Conservation (phyloP, 768 basidiomycete genomes). For the Phanerodontia chrysosporium region DNA sequence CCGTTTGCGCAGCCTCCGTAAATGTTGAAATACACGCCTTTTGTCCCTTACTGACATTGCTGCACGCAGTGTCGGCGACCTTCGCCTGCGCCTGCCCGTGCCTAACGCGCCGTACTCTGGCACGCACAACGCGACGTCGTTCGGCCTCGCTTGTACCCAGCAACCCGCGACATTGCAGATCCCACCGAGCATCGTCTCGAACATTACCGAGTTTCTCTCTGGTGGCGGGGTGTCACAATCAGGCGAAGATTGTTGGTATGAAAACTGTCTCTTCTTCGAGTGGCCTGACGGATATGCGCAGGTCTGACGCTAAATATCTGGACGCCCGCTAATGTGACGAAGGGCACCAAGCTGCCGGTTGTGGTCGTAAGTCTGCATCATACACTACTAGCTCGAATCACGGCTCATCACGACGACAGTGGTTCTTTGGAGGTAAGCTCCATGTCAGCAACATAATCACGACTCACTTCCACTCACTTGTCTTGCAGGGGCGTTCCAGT, state of each 20-base stretch:
- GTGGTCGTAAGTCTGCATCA: not conserved
- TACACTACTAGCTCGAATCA: not conserved
- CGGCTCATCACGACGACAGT: not conserved
- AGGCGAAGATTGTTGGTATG: constrained; percentile 15
- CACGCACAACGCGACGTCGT: constrained; percentile 30
- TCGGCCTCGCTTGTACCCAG: constrained; percentile 40
- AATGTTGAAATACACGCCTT: not conserved
- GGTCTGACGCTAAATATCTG: not conserved
- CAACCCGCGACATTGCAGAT: constrained; percentile 16
- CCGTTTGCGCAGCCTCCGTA: constrained; percentile 13
- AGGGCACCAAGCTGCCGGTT: not conserved
- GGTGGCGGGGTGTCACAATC: not conserved
- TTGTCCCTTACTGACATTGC: not conserved
- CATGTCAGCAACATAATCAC: too few relatives aligned
- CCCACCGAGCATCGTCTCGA: not conserved
- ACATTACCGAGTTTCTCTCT: too few relatives aligned
- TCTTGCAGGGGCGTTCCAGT: too few relatives aligned
- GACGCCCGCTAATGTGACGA: not conserved
- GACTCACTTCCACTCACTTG: too few relatives aligned
- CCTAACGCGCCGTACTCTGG: constrained; percentile 28
- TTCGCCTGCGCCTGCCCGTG: constrained; percentile 21
- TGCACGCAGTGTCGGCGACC: constrained; percentile 10
- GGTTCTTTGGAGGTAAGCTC: not conserved
- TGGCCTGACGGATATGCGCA: not conserved
- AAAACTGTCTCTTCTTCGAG: too few relatives aligned